Evolutionary conservation across 257 asterid genomes (phyloP).

Genomic region (Linaria vulgaris): DNA sequence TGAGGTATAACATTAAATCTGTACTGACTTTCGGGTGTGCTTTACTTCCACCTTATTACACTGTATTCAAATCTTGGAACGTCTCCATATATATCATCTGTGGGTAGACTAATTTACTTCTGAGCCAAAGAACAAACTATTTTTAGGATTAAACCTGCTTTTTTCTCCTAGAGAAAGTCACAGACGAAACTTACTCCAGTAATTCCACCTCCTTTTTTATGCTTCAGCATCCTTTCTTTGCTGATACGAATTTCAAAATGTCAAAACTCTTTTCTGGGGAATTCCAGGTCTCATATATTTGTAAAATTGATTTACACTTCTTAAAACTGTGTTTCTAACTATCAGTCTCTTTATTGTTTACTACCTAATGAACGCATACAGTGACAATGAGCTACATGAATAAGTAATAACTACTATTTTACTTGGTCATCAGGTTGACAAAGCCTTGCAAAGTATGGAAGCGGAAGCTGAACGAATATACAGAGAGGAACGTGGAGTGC

Average conservation of each 20-base stretch:
- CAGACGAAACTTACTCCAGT: not conserved
- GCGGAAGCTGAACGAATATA: constrained; percentile 85
- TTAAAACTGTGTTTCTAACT: not conserved
- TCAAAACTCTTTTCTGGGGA: constrained; percentile 9
- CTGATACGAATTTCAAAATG: too few relatives aligned
- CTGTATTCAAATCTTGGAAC: too few relatives aligned
- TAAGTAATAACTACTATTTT: constrained; percentile 1
- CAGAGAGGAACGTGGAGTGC: constrained; percentile 75
- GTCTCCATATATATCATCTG: too few relatives aligned
- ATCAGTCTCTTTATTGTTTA: not conserved
- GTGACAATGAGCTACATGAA: constrained; percentile 2
- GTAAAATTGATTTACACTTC: not conserved
- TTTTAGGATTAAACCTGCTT: not conserved
- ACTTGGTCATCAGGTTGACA: constrained; percentile 63
- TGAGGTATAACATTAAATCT: constrained; percentile 54
- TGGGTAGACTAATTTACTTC: constrained; percentile 17
- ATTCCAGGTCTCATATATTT: not conserved
- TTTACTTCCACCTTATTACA: not conserved
- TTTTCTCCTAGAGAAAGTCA: not conserved
- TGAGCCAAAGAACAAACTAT: not conserved
- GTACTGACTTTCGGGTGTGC: not conserved
- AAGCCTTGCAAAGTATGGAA: constrained; percentile 89
- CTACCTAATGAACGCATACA: not conserved
- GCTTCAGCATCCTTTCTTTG: not conserved
- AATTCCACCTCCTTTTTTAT: not conserved